Percentiles rank a stretch among this genome's conserved stretches.
Evolutionary conservation across 2,329 filamentous ascomycete genomes (phyloP).

Genomic region (Aspergillus sp.): DNA sequence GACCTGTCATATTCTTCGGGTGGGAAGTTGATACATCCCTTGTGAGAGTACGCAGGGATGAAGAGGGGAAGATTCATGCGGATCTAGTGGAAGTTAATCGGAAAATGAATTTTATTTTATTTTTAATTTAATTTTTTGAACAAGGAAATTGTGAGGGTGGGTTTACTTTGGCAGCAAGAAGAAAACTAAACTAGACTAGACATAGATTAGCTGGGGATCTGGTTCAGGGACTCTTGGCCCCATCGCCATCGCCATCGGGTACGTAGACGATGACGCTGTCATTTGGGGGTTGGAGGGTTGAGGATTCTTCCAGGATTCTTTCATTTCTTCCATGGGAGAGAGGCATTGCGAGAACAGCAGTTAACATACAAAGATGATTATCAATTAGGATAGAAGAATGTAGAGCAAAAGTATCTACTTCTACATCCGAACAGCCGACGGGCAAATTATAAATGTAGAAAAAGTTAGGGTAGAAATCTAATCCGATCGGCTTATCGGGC

Average conservation of each 20-base stretch:
- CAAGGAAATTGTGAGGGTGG: too few relatives aligned
- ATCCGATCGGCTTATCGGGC: constrained; percentile 2
- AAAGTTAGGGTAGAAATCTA: neutral
- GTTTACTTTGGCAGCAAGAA: too few relatives aligned
- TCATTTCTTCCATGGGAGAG: neutral
- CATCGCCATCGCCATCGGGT: neutral
- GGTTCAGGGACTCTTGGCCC: neutral
- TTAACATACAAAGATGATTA: too few relatives aligned
- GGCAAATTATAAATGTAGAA: too few relatives aligned
- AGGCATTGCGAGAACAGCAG: neutral
- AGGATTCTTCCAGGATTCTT: neutral
- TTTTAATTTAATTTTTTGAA: neutral
- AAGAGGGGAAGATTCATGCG: neutral
- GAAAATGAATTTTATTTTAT: neutral
- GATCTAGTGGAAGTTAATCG: constrained; percentile 1
- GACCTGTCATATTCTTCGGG: constrained; percentile 14
- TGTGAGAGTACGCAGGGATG: neutral
- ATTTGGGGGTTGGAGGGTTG: neutral
- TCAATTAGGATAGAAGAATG: too few relatives aligned
- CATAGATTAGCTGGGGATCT: neutral
- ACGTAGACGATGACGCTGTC: constrained; percentile 13
- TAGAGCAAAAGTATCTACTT: too few relatives aligned
- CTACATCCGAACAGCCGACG: too few relatives aligned
- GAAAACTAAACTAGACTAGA: neutral
- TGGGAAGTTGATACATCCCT: constrained; percentile 14